Base-by-base conservation (phyloP, 2,329 filamentous ascomycete genomes). In the Gnomoniopsis sp. region DNA sequence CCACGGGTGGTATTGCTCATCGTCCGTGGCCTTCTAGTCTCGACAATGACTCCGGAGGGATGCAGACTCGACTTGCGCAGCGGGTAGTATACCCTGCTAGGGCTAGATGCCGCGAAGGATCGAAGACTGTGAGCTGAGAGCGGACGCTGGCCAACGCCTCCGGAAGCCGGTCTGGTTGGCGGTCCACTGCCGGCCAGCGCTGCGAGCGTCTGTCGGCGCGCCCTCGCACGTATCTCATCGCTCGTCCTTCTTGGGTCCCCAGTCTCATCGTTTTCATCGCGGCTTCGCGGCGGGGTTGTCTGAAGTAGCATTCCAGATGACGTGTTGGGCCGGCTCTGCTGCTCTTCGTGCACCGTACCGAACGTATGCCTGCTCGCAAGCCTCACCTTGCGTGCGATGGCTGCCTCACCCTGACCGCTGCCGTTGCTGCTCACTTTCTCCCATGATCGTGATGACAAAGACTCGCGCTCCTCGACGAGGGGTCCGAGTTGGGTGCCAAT, bases 401-500 rank as follows among this genome's bases (percentile, higher is more conserved):
- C 69, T 6, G 63, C 65, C n/a, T 74, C 69, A 46, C 60, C 65
- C 19, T 70, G 67, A 6, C 43, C 44, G 21, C 46, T n/a, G n/a
- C 49, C 53, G 34, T 23, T 22, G n/a, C 44, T 43, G 22, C 30
- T 47, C 1, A 30, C 50, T 22, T 44, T 57, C 33, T 44, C 58
- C 50, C 53, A 44, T 11, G 57, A 57, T 19, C 43, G 50, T 14
- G 55, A 48, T 8, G 61, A 56, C 7, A 55, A 43, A 3, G 70
- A 71, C 65, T 76, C 74, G 17, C 64, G 65, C 43, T 68, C 67
- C 60, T 77, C 74, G n/a, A 63, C 64, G 6, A 75, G 70, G 1
- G 75, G 69, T 12, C 72, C 71, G 21, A 75, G 63, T 6, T 70
- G 68, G 3, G 53, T 57, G 6, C 49, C 53, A 30, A 49, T 59